Conservation (phyloP, 2,329 filamentous ascomycete species). For the Phialophora macrospora region DNA sequence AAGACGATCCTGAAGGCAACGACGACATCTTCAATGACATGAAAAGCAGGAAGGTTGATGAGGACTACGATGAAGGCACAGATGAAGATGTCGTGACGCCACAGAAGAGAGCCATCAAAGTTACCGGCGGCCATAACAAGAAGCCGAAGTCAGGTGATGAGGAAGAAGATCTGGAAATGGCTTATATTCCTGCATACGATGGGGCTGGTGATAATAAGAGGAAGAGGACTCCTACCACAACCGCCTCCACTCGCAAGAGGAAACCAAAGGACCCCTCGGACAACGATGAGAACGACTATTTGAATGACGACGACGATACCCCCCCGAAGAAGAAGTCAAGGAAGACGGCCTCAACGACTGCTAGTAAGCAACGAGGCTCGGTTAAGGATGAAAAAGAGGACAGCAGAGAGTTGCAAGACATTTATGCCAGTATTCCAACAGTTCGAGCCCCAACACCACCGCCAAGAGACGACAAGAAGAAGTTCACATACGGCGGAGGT, state of each 20-base stretch:
- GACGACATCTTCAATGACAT: constrained; percentile 82
- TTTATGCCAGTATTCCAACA: constrained; percentile 84
- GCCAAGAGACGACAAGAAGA: constrained; percentile 69
- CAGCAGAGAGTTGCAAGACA: constrained; percentile 75
- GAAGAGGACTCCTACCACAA: constrained; percentile 41
- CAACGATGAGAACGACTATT: constrained; percentile 47
- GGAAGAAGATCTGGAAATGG: constrained; percentile 37
- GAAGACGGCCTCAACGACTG: constrained; percentile 46
- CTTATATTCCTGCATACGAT: constrained; percentile 36
- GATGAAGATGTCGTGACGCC: constrained; percentile 57
- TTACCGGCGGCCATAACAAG: constrained; percentile 23
- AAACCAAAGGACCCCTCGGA: constrained; percentile 62
- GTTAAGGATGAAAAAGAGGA: constrained; percentile 72
- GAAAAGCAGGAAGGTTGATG: constrained; percentile 66
- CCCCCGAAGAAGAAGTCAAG: constrained; percentile 56
- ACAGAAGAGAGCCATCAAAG: constrained; percentile 42
- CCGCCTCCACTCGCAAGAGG: constrained; percentile 54
- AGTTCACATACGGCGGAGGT: constrained; percentile 62
- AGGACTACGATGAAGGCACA: constrained; percentile 70
- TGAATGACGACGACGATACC: constrained; percentile 55
- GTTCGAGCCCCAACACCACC: constrained; percentile 85
- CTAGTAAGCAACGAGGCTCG: constrained; percentile 59
- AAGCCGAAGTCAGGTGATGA: constrained; percentile 43
- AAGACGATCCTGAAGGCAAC: constrained; percentile 72
- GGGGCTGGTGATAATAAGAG: constrained; percentile 46